Conservation (phyloP, 176 grass and related monocot genomes). For the Sorghum bicolor region Sorghum_bicolor_NCBIv3 NC_012872.2:71287501-71288000, state of each 20-base stretch:
- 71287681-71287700: not conserved
- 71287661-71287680: not conserved
- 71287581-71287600: slow-evolving; percentile 25
- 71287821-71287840: slow-evolving; percentile 74
- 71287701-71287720: not conserved
- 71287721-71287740: not conserved
- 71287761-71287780: slow-evolving; percentile 57
- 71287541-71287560: not conserved
- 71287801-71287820: slow-evolving; percentile 94
- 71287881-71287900: slow-evolving; percentile 44
- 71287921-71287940: slow-evolving; percentile 64
- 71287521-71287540: not conserved
- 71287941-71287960: slow-evolving; percentile 72
- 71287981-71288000: slow-evolving; percentile 54
- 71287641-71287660: not conserved
- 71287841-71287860: slow-evolving; percentile 87
- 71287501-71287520: not conserved
- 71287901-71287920: slow-evolving; percentile 73
- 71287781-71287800: slow-evolving; percentile 60
- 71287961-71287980: slow-evolving; percentile 56
- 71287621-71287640: not conserved
- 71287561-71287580: not conserved
- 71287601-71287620: slow-evolving; percentile 8
- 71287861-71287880: slow-evolving; percentile 76
- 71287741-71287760: slow-evolving; percentile 11